Percentiles rank a stretch among this genome's conserved stretches.
Conservation (phyloP, 345 rosid species). For the Nephelium lappaceum region DNA sequence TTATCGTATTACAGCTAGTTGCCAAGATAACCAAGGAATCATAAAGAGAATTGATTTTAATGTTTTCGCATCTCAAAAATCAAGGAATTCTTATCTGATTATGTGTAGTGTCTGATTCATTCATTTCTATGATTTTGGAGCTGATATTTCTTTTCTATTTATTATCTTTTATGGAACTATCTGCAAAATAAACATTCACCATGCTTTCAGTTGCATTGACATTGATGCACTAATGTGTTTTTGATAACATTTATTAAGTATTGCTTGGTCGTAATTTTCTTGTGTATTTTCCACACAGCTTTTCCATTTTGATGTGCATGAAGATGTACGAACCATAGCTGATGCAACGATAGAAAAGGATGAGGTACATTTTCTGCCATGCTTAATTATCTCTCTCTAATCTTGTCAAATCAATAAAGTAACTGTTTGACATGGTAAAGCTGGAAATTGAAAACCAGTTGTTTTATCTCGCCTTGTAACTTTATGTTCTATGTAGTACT, state of each 20-base stretch:
- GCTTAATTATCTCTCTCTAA: background rate
- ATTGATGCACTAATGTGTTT: background rate
- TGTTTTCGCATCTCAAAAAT: constrained; percentile 10
- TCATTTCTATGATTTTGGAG: background rate
- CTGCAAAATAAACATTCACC: background rate
- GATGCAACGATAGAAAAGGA: constrained; percentile 99
- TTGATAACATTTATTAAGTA: background rate
- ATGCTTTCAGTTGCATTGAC: background rate
- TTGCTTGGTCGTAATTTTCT: background rate
- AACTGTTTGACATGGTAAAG: background rate
- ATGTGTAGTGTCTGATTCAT: background rate
- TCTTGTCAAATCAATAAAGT: background rate
- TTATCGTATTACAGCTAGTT: background rate
- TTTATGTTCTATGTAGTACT: background rate
- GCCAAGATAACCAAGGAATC: constrained; percentile 4
- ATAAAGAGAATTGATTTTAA: background rate
- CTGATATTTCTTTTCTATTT: background rate
- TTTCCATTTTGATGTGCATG: constrained; percentile 98
- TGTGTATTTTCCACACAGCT: constrained; percentile 49
- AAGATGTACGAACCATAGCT: constrained; percentile 93
- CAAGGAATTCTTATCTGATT: background rate
- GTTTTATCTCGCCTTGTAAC: background rate
- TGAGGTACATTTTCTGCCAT: constrained; percentile 51
- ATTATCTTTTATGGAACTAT: background rate
- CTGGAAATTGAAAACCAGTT: background rate